Evolutionary conservation across 1,139 yeast species (phyloP), one percentile per base, ranked within the genome.

Genomic region (Scheffersomyces stambukii): DNA sequence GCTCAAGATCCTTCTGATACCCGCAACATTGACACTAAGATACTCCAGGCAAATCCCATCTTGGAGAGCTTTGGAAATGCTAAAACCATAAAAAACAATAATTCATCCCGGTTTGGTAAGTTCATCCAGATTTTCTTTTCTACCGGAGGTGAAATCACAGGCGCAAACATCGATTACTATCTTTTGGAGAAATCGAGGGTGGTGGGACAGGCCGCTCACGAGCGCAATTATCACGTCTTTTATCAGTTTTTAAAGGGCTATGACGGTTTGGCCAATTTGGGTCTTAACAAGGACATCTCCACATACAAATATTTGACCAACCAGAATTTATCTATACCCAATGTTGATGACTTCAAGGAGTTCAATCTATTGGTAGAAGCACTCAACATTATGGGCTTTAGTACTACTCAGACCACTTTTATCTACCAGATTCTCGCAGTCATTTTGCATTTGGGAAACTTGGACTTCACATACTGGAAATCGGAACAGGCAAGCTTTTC

Each of bases 31-130:
- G 97, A 93, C 53, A 73, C 75, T 41, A 89, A 85, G 52, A 91
- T 93, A 32, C 59, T 91, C 25, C 91, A 86, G 49, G 96, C 98
- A 7, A 93, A 91, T 49, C 98, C 98, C 1, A 86, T 93, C 27
- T 63, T 93, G 43, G 99, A 93, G 55, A 80, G 96, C 23, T 93
- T 93, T 57, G 99, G 99, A 43, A 93, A 93, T 56, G 94, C 99
- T 1, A 95, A 91, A 47, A 93, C 99, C 0, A 86, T 88, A 16
- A 76, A 93, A 42, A 93, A 93, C 53, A 81, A 89, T 53, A 93
- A 93, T 53, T 88, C 97, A 7, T 91, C 98, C 8, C 75, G 99
- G 50, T 93, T 93, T 53, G 99, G 99, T 27, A 93, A 93, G 56
- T 93, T 91, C 51, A 86, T 93, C 40, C 81, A 91, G 46, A 84